phyloP scores from a whole-genome alignment of 2,329 filamentous ascomycete genomes.

The Nigrospora sphaerica region DNA sequence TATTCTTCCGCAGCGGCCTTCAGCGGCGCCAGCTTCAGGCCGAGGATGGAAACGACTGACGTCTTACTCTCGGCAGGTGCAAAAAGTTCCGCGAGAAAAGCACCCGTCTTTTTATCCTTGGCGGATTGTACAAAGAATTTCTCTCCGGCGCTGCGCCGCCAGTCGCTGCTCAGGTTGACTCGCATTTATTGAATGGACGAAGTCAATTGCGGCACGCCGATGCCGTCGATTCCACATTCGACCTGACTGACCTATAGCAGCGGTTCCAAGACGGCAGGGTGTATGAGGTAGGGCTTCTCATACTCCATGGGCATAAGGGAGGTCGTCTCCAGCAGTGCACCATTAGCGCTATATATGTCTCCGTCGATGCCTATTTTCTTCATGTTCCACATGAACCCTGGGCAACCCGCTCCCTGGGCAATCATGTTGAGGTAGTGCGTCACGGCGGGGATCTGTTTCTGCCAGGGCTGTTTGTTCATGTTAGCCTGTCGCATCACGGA shows the following conservation, averaged over 20 bases:
- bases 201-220: conserved; percentile 6
- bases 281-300: conserved; percentile 26
- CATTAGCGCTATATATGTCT: conserved; percentile 12
- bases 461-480: conserved; percentile 22
- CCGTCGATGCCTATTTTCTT: conserved; percentile 11
- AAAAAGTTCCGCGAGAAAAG: conserved; percentile 9
- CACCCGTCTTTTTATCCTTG: conserved; percentile 5
- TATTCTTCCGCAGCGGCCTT: background rate
- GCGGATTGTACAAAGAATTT: conserved; percentile 10
- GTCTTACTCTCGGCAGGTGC: conserved; percentile 8
- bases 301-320: conserved; percentile 26
- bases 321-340: conserved; percentile 26
- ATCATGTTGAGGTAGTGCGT: conserved; percentile 11
- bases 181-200: conserved; percentile 10
- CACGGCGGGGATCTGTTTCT: conserved; percentile 21
- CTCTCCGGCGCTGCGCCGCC: conserved; percentile 7
- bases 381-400: conserved; percentile 13
- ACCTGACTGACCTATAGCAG: conserved; percentile 21
- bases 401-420: conserved; percentile 9
- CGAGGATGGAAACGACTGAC: conserved; percentile 10
- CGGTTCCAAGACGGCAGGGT: conserved; percentile 30
- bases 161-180: conserved; percentile 8
- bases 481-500: background rate
- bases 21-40: conserved; percentile 9
- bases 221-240: conserved; percentile 18